phyloP scores from a whole-genome alignment of 176 grass and related monocot genomes.

The Aegilops sharonensis region DNA sequence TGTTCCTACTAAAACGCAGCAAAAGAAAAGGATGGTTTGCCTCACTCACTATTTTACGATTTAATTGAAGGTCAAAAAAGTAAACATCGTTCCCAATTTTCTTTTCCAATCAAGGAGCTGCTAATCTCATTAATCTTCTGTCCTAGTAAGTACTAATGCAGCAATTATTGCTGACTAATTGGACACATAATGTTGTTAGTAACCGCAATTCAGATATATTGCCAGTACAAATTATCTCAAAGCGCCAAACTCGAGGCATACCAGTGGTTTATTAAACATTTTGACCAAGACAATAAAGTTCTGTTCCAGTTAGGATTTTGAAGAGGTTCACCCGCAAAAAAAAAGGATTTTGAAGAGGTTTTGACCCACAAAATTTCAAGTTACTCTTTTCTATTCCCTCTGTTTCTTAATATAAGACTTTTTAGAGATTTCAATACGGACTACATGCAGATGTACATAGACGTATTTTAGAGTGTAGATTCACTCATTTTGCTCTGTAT shows the following conservation, averaged over 20 bases:
- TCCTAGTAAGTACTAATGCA: background rate
- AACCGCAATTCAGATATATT: background rate
- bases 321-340: background rate
- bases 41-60: background rate
- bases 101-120: background rate
- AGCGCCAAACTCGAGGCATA: background rate
- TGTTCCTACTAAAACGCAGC: background rate
- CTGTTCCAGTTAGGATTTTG: background rate
- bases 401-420: no score
- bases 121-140: background rate
- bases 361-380: no score
- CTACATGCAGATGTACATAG: no score
- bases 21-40: background rate
- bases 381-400: no score
- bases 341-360: no score
- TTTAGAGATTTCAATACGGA: no score
- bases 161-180: background rate
- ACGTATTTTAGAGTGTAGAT: no score
- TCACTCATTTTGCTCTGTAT: no score
- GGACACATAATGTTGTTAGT: background rate
- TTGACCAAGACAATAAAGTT: background rate
- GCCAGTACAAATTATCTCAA: conserved; percentile 14
- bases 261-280: background rate
- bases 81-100: background rate
- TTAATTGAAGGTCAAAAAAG: background rate